Conservation (phyloP, 2,329 filamentous ascomycete species). For the Sarocladiaceae sp. region DNA sequence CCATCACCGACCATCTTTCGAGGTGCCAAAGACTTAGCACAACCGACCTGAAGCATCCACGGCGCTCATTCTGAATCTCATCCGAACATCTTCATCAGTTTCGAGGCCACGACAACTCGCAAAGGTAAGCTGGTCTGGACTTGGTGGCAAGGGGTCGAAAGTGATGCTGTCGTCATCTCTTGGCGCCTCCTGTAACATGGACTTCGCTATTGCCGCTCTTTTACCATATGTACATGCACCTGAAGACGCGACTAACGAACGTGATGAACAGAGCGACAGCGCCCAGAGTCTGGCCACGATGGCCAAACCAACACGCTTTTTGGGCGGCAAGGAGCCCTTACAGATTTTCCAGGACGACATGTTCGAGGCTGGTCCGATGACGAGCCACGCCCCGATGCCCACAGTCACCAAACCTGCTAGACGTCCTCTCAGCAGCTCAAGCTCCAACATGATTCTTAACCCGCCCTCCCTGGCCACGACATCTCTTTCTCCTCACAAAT, state of each 20-base stretch:
- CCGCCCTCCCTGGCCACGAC: constrained; percentile 45
- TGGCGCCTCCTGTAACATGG: no score
- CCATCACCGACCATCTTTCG: background rate
- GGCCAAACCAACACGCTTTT: constrained; percentile 47
- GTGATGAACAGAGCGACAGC: background rate
- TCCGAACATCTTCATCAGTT: no score
- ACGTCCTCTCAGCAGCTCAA: constrained; percentile 44
- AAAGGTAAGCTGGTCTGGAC: no score
- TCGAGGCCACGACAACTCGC: no score
- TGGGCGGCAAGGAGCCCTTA: constrained; percentile 41
- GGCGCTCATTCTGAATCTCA: no score
- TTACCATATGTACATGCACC: background rate
- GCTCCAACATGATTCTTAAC: constrained; percentile 63
- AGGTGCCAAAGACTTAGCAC: no score
- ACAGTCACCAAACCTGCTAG: constrained; percentile 42
- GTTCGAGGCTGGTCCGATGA: constrained; percentile 43
- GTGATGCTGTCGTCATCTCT: no score
- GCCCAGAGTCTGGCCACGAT: constrained; percentile 37
- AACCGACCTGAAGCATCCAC: no score
- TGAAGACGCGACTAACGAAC: background rate
- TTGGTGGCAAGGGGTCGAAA: no score
- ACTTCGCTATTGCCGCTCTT: background rate
- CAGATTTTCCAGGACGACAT: constrained; percentile 51
- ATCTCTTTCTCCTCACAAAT: constrained; percentile 65
- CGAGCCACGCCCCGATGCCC: constrained; percentile 55